Percentiles rank a stretch among this genome's conserved stretches.
phyloP scores from a whole-genome alignment of 257 asterid genomes.

The Leptodermis oblonga region DNA sequence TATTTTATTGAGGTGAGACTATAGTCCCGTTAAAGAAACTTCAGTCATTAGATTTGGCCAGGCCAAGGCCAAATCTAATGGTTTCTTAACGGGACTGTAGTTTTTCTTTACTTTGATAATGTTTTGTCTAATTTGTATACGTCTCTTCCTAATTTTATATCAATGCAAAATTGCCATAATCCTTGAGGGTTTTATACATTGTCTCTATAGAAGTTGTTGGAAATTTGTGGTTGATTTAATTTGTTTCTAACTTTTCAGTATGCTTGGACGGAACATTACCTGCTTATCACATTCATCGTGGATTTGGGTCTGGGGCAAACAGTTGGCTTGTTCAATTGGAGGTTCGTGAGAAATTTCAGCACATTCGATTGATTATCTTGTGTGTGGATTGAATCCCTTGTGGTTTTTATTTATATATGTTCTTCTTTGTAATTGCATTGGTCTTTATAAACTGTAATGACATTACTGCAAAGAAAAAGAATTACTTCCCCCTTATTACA shows the following conservation, averaged over 20 bases:
- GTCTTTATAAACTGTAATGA: neutral
- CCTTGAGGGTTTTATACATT: neutral
- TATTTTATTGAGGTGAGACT: no score
- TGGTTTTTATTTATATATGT: neutral
- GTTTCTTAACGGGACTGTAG: no score
- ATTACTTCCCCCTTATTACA: no score
- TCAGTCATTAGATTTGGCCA: no score
- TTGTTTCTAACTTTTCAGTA: conserved; percentile 39
- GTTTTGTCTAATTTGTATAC: neutral
- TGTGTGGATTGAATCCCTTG: no score
- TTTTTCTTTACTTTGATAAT: neutral
- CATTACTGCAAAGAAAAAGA: neutral
- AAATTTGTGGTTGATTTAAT: neutral
- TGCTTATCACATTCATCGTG: conserved; percentile 85
- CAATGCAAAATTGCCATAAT: neutral
- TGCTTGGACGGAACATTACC: conserved; percentile 93
- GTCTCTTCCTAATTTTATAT: neutral
- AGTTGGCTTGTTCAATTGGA: conserved; percentile 95
- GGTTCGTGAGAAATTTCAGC: conserved; percentile 47
- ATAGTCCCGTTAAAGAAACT: no score
- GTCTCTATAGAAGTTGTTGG: neutral
- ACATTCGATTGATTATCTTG: no score
- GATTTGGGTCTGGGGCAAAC: conserved; percentile 72
- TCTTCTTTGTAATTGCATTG: neutral
- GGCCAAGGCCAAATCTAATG: no score